Percentiles rank a stretch among this genome's conserved stretches.
Conservation (phyloP, 495 filamentous ascomycete species). For the Aspergillus sparsus region DNA sequence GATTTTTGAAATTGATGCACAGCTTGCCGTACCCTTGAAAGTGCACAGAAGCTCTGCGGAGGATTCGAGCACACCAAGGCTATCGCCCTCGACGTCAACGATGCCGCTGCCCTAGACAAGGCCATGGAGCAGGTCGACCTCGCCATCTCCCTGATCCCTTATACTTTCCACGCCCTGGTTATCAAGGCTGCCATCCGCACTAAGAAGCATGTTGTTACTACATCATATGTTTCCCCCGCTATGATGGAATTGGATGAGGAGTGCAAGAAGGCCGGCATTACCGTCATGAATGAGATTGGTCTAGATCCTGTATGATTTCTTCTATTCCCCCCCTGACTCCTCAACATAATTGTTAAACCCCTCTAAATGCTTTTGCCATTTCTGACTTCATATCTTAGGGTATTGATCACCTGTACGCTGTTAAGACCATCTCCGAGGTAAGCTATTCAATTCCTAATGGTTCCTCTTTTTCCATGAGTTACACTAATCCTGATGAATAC, state of each 20-base stretch:
- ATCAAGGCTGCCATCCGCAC: conserved; percentile 92
- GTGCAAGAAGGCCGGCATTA: conserved; percentile 90
- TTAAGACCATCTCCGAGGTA: conserved; percentile 84
- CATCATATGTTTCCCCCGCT: conserved; percentile 88
- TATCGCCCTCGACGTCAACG: conserved; percentile 80
- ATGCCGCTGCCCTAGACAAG: conserved; percentile 72
- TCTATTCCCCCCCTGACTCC: neutral
- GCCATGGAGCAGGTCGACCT: conserved; percentile 77
- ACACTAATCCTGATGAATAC: neutral
- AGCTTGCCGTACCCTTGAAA: conserved; percentile 86
- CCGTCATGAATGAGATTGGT: conserved; percentile 98
- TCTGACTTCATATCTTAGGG: conserved; percentile 27
- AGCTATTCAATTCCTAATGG: neutral
- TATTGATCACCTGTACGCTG: conserved; percentile 81
- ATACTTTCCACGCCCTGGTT: conserved; percentile 85
- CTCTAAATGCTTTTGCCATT: neutral
- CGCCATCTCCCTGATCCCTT: conserved; percentile 83
- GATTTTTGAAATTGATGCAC: conserved; percentile 8
- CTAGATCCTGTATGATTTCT: conserved; percentile 50
- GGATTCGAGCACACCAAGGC: conserved; percentile 70
- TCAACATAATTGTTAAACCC: neutral
- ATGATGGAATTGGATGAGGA: conserved; percentile 86
- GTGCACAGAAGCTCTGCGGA: conserved; percentile 69
- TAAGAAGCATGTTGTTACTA: conserved; percentile 96
- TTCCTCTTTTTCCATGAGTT: neutral